Conservation (phyloP, 169 alveolate genomes). For the Babesia bovis region DNA sequence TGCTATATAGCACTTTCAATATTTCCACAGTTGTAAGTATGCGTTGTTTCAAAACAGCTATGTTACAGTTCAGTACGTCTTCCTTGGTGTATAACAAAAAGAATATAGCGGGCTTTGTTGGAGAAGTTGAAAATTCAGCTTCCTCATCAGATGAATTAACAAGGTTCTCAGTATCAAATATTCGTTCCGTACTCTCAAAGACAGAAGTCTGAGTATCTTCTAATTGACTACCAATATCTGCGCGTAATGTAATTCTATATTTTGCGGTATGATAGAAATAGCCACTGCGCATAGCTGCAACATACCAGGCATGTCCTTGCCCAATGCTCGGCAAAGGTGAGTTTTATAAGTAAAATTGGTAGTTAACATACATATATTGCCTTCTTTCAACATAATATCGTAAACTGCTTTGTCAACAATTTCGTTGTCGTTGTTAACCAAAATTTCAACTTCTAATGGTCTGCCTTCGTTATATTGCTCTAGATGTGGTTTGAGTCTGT, state of each 20-base stretch:
- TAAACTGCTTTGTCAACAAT: conserved; percentile 27
- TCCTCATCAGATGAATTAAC: conserved; percentile 43
- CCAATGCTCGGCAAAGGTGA: conserved; percentile 33
- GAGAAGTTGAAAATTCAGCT: neutral
- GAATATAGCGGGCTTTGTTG: conserved; percentile 14
- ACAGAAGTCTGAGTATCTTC: neutral
- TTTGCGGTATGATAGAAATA: neutral
- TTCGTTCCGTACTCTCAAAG: neutral
- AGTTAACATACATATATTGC: conserved; percentile 27
- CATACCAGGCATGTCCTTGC: conserved; percentile 18
- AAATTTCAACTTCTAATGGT: neutral
- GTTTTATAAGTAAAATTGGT: conserved; percentile 54
- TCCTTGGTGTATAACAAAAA: conserved; percentile 52
- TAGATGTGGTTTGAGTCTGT: conserved; percentile 17
- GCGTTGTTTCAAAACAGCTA: conserved; percentile 15
- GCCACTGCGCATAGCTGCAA: neutral
- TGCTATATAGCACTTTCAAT: conserved; percentile 6
- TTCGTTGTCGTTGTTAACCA: conserved; percentile 15
- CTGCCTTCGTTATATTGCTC: conserved; percentile 3
- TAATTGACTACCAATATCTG: neutral
- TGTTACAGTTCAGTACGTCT: conserved; percentile 13
- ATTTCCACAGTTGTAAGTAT: conserved; percentile 28
- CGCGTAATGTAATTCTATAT: neutral
- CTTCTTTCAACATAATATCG: conserved; percentile 7
- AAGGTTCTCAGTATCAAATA: neutral